Percentiles rank a stretch among this genome's conserved stretches.
Evolutionary conservation across 129 eudicot species (phyloP).

Genomic region (Centrapalus pauciflorus): DNA sequence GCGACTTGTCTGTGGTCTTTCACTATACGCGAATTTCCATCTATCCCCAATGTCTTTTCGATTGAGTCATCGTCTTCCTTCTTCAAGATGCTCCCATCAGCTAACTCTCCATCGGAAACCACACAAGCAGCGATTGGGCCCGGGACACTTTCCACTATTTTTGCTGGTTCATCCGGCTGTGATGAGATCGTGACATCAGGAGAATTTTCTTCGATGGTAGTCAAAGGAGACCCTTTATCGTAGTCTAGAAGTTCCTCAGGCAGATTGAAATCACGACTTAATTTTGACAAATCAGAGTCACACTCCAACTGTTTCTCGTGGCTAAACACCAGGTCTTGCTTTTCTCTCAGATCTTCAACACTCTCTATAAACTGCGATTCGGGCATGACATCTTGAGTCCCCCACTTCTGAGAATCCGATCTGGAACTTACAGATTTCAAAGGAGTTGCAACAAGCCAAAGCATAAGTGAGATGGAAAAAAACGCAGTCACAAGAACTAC

Average conservation of each 20-base stretch:
- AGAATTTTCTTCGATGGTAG: constrained; percentile 42
- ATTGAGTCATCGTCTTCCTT: constrained; percentile 36
- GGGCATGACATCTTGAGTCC: constrained; percentile 26
- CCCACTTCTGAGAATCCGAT: constrained; percentile 38
- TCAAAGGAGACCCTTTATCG: constrained; percentile 24
- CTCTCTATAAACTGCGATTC: constrained; percentile 22
- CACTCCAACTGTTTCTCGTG: constrained; percentile 17
- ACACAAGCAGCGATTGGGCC: not conserved
- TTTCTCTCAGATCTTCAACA: constrained; percentile 25
- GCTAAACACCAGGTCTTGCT: constrained; percentile 17
- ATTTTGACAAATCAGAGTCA: constrained; percentile 27
- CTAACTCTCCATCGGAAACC: too few species aligned
- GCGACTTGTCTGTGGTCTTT: constrained; percentile 40
- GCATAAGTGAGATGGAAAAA: constrained; percentile 54
- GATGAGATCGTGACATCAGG: constrained; percentile 19
- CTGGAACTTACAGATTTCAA: constrained; percentile 52
- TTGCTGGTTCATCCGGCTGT: constrained; percentile 23
- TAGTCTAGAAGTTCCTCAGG: constrained; percentile 56
- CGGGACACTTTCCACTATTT: constrained; percentile 11
- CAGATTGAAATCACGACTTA: constrained; percentile 34
- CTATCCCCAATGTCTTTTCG: constrained; percentile 47
- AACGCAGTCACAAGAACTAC: constrained; percentile 45
- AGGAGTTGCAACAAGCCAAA: constrained; percentile 76
- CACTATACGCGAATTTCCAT: constrained; percentile 37
- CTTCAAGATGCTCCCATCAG: constrained; percentile 20